Evolutionary conservation across 2,329 filamentous ascomycete species (phyloP).

Genomic region (Colletotrichum sp.): DNA sequence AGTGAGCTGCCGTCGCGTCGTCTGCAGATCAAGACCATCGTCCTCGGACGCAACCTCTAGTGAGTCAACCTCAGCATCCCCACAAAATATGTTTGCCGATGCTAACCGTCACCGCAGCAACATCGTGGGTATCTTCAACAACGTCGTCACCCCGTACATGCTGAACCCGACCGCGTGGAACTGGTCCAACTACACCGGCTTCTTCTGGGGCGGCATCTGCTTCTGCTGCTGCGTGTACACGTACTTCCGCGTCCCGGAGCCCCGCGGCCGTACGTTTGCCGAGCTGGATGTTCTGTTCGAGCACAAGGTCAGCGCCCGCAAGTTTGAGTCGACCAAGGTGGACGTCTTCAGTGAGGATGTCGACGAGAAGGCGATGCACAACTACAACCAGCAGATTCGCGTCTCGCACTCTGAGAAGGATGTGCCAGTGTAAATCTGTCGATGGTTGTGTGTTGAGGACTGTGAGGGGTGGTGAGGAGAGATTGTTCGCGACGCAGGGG

Average conservation of each 20-base stretch:
- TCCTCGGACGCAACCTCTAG: slow-evolving; percentile 81
- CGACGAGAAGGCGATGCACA: slow-evolving; percentile 48
- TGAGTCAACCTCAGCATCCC: slow-evolving; percentile 36
- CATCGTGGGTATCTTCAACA: slow-evolving; percentile 80
- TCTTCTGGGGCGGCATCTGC: slow-evolving; percentile 86
- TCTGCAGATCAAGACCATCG: slow-evolving; percentile 90
- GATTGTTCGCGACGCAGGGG: background rate
- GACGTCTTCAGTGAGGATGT: slow-evolving; percentile 60
- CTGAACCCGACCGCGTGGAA: slow-evolving; percentile 86
- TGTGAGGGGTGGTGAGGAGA: background rate
- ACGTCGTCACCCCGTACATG: slow-evolving; percentile 90
- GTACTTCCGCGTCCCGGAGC: slow-evolving; percentile 83
- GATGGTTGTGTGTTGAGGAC: background rate
- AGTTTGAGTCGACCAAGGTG: slow-evolving; percentile 68
- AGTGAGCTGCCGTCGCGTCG: slow-evolving; percentile 82
- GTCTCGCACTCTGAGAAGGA: slow-evolving; percentile 31
- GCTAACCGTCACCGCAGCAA: slow-evolving; percentile 54
- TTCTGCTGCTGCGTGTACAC: slow-evolving; percentile 83
- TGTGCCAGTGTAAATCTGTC: background rate
- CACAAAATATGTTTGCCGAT: background rate
- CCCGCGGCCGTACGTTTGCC: slow-evolving; percentile 79
- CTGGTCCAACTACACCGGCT: slow-evolving; percentile 86
- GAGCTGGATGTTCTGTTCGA: slow-evolving; percentile 89
- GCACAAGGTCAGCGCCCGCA: slow-evolving; percentile 70
- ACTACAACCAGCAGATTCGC: slow-evolving; percentile 49